Base-by-base conservation (phyloP, 148 eudicot species). In the Beta vulgaris region DNA sequence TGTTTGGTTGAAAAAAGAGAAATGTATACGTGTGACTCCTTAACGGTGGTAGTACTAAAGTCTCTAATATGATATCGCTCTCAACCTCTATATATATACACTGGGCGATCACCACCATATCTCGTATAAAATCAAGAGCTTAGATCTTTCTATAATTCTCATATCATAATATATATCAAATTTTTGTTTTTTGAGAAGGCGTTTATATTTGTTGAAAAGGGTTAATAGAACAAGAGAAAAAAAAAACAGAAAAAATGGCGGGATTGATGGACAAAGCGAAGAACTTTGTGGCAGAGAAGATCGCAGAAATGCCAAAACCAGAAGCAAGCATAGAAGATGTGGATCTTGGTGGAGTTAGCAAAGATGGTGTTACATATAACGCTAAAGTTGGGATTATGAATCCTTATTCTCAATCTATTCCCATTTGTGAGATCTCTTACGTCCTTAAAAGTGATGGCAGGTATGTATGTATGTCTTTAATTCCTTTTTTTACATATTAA, bases 341-440 rank as follows among this genome's bases (percentile, higher is more conserved):
- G 15, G 88, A 85, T 78, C 83, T 90, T 8, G 85, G 85, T 51
- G 84, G 73, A n/a, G 75, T 88, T 9, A 39, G 73, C 57, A 73
- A 69, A 26, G 80, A 84, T 6, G 89, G 85, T 23, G 60, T 92
- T 65, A 83, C 89, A 3, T 88, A 88, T 73, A 19, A 55, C 12
- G 95, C 95, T 58, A 83, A 76, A 62, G 79, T 92, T 51, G 79
- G 80, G 11, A 84, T 92, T 4, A 32, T n/a, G 44, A 92, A 92
- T 10, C 97, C 97, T 11, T 92, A 90, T 77, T 55, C 80, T 70
- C 85, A 80, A 6, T 40, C 91, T n/a, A 71, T 92, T 23, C 97
- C 97, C 34, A 77, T 92, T 51, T 82, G 95, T 57, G 84, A 90
- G 76, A 70, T 88, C 82, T 44, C 79, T 21, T 92, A 86, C 79